Percentiles rank a stretch among this genome's conserved stretches.
These are phyloP conservation scores for Globisporangium polare DNA, from an alignment of 352 stramenopile genomes.

Conservation along the genomic window DNA sequence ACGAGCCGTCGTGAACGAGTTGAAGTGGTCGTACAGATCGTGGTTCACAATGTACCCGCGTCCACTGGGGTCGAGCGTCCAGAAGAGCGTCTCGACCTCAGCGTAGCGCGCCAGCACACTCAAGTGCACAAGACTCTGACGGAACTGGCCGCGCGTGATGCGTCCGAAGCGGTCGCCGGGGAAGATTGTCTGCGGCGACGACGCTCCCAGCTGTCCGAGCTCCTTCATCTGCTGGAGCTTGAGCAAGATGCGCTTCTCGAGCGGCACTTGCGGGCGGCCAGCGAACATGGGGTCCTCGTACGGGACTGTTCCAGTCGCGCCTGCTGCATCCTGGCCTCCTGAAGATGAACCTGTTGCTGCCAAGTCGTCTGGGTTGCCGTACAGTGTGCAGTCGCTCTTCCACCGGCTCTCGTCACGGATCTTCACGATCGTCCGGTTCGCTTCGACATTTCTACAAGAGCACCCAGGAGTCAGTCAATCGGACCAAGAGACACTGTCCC, in stretches of 20 bases:
- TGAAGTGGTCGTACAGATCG: constrained; percentile 69
- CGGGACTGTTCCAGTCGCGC: background rate
- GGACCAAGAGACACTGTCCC: background rate
- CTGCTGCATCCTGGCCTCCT: constrained; percentile 1
- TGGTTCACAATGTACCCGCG: constrained; percentile 50
- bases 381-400: constrained; percentile 40
- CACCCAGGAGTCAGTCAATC: background rate
- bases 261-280: constrained; percentile 18
- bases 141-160: constrained; percentile 69
- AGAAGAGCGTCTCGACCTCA: constrained; percentile 73
- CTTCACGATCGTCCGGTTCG: constrained; percentile 58
- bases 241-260: constrained; percentile 54
- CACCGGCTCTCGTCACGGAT: constrained; percentile 64
- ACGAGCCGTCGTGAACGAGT: constrained; percentile 18
- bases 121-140: constrained; percentile 66
- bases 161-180: constrained; percentile 64
- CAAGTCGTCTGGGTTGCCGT: constrained; percentile 18
- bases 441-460: constrained; percentile 49
- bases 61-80: constrained; percentile 61
- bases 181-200: constrained; percentile 57
- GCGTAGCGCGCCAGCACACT: constrained; percentile 57
- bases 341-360: constrained; percentile 19
- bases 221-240: constrained; percentile 66
- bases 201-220: constrained; percentile 45
- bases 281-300: constrained; percentile 30